Evolutionary conservation across 148 eudicot genomes (phyloP).

Genomic region (Pouteria glomerata): DNA sequence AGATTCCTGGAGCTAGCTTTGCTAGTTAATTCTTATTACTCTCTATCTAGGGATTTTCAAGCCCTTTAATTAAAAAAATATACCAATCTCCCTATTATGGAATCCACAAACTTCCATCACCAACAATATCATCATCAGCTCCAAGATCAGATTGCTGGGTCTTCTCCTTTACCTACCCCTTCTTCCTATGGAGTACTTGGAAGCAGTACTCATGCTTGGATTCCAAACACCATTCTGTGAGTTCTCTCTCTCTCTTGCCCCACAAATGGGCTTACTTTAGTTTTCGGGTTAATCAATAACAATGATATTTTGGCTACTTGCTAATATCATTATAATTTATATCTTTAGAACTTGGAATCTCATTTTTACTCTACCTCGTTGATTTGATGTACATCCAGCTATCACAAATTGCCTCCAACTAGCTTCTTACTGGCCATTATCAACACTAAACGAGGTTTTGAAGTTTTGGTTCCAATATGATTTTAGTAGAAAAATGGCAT

Average conservation of each 20-base stretch:
- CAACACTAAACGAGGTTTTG: no score
- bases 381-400: slow-evolving; percentile 27
- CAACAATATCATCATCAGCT: slow-evolving; percentile 38
- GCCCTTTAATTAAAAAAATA: slow-evolving; percentile 14
- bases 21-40: slow-evolving; percentile 14
- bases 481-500: no score
- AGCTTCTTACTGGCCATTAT: no score
- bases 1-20: not conserved
- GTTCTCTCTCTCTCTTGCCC: slow-evolving; percentile 19
- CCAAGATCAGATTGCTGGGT: slow-evolving; percentile 37
- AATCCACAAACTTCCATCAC: slow-evolving; percentile 53
- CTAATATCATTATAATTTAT: not conserved
- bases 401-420: slow-evolving; percentile 2
- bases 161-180: slow-evolving; percentile 32
- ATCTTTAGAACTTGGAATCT: no score
- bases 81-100: slow-evolving; percentile 41
- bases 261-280: slow-evolving; percentile 8
- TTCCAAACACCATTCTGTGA: slow-evolving; percentile 54
- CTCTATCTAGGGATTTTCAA: slow-evolving; percentile 57
- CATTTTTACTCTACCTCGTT: slow-evolving; percentile 4
- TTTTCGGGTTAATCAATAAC: slow-evolving; percentile 2
- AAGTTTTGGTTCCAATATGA: no score
- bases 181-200: slow-evolving; percentile 40
- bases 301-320: slow-evolving; percentile 15
- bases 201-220: slow-evolving; percentile 31